Evolutionary conservation across 2,329 filamentous ascomycete genomes (phyloP).

Genomic region (Coniella lustricola): DNA sequence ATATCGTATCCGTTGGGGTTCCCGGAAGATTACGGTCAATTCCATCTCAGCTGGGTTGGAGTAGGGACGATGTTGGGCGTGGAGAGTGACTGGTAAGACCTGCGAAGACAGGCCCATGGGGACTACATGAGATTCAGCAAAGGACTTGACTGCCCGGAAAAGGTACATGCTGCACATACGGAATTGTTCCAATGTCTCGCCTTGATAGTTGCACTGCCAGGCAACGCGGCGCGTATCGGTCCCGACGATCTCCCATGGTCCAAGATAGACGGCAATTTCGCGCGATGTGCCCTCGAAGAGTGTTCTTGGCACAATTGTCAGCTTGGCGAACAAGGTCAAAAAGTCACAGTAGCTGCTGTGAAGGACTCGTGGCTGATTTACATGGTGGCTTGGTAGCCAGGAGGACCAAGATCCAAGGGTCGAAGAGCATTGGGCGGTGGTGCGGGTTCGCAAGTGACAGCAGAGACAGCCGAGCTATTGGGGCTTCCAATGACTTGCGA

Average conservation of each 20-base stretch:
- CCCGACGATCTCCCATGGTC: constrained; percentile 45
- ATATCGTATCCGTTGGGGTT: constrained; percentile 42
- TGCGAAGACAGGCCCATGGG: constrained; percentile 38
- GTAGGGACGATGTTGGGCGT: constrained; percentile 44
- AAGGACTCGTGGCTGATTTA: constrained; percentile 22
- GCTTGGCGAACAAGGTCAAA: background rate
- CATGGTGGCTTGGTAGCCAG: constrained; percentile 49
- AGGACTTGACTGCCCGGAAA: constrained; percentile 8
- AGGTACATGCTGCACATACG: constrained; percentile 27
- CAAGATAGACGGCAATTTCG: constrained; percentile 44
- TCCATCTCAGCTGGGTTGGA: constrained; percentile 44
- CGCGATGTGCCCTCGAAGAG: constrained; percentile 43
- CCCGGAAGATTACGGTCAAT: constrained; percentile 39
- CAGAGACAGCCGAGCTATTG: constrained; percentile 40
- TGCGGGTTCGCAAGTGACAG: constrained; percentile 32
- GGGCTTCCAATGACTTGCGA: constrained; percentile 37
- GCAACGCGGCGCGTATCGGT: constrained; percentile 41
- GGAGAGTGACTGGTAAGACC: constrained; percentile 41
- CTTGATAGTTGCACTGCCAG: constrained; percentile 47
- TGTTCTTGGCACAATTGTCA: constrained; percentile 28
- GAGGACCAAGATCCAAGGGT: constrained; percentile 44
- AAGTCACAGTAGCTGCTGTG: constrained; percentile 13
- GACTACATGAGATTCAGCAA: constrained; percentile 27
- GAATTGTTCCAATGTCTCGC: constrained; percentile 45
- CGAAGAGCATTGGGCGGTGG: constrained; percentile 33